Base-by-base conservation (phyloP, 306 rosid species). In the Canavalia ensiformis region DNA sequence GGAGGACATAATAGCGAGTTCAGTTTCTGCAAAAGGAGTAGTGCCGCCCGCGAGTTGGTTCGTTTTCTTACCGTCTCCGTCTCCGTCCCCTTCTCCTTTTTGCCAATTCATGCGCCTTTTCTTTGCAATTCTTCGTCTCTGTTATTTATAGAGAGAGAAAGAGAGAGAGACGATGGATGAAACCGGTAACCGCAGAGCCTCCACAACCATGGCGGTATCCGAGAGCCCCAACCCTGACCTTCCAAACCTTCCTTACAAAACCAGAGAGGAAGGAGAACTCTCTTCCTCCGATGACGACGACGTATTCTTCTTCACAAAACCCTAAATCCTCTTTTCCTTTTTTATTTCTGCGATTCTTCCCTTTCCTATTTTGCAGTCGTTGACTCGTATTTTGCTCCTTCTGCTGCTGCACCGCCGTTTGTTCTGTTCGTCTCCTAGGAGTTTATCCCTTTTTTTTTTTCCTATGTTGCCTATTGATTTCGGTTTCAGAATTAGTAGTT, bases 201-300 rank as follows among this genome's bases (percentile, higher is more conserved):
- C 67, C 79, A 67, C 87, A 51, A 60, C 69, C 46, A 45, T 59
- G 83, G 77, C 81, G 67, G 77, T 81, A 18, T 66, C 85, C 0
- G 82, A 80, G 47, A 35, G 74, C 33, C 89, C 70, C 50, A 72
- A 72, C 46, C 31, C 72, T 30, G 12, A 58, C 7, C 56, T 50
- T 69, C 72, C 51, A 6, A 5, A 42, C 11, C 46, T 72, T 47
- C 82, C 87, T 13, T 67, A 87, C 81, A 82, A 82, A 68, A 29
- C 64, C 85, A 89, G 86, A 86, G 99, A 95, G 87, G 99, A 95
- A 82, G 99, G 99, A 83, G 99, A 95, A 78, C 85, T 91, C 29
- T 89, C 93, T 47, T 91, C 97, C 56, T 91, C 90, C 60, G 89
- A 74, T 6, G 82, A 84, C 12, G 88, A 74, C 10, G 81, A 88